Conservation (phyloP, 176 grass and related monocot genomes). For the Otatea glauca region DNA sequence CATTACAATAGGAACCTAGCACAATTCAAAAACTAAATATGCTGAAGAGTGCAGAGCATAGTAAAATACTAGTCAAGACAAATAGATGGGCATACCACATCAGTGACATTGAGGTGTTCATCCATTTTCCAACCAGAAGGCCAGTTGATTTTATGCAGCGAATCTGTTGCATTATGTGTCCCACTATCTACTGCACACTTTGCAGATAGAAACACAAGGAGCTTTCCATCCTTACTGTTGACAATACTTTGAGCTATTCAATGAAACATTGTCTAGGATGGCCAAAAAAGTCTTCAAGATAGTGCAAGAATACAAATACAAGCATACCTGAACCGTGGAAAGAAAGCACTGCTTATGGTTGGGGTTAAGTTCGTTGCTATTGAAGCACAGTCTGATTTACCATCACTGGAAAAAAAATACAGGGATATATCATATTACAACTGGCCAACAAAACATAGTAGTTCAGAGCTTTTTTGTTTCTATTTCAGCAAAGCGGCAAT, state of each 20-base stretch:
- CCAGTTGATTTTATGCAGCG: constrained; percentile 63
- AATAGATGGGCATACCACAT: constrained; percentile 57
- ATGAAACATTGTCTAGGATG: background rate
- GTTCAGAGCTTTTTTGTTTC: background rate
- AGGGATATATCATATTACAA: constrained; percentile 21
- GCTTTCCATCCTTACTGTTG: constrained; percentile 60
- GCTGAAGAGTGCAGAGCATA: background rate
- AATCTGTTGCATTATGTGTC: constrained; percentile 67
- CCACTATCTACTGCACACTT: constrained; percentile 69
- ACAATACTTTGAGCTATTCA: constrained; percentile 12
- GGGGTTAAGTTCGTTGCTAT: constrained; percentile 53
- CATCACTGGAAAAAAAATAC: constrained; percentile 19
- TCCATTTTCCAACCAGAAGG: constrained; percentile 51
- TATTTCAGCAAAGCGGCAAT: background rate
- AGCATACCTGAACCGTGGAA: constrained; percentile 71
- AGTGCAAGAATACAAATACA: background rate
- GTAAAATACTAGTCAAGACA: background rate
- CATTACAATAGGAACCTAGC: constrained; percentile 78
- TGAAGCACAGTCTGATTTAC: constrained; percentile 14
- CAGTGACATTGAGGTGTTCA: constrained; percentile 29
- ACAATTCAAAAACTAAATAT: constrained; percentile 7
- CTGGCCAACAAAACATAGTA: background rate
- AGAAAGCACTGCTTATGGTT: constrained; percentile 63
- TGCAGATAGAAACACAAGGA: constrained; percentile 70
- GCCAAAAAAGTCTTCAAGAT: background rate